Evolutionary conservation across 257 asterid genomes (phyloP).

Genomic region (Paulownia fortunei): DNA sequence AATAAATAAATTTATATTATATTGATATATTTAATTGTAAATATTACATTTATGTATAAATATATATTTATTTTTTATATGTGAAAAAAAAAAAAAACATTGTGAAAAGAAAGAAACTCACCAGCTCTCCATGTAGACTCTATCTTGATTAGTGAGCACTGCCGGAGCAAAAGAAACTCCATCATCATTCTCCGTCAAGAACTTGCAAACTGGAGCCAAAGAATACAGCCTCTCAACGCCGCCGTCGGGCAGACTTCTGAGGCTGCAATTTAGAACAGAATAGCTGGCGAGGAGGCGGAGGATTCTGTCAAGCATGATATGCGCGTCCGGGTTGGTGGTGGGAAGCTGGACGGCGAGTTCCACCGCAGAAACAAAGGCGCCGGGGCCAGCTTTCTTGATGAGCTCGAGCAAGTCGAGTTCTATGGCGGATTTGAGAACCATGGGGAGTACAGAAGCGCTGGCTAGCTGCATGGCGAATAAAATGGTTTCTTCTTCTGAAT

Average conservation of each 20-base stretch:
- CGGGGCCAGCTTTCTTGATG: constrained; percentile 37
- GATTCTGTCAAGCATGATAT: constrained; percentile 43
- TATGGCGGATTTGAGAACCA: constrained; percentile 30
- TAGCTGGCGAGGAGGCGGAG: constrained; percentile 49
- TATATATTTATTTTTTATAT: no score
- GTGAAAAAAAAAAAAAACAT: no score
- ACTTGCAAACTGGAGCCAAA: constrained; percentile 39
- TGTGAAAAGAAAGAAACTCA: constrained; percentile 27
- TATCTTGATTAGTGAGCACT: constrained; percentile 83
- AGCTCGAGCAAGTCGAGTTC: no score
- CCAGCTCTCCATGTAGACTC: constrained; percentile 93
- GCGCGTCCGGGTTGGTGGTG: constrained; percentile 34
- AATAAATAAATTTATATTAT: no score
- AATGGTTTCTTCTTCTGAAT: constrained; percentile 24
- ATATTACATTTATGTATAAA: no score
- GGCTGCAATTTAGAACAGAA: constrained; percentile 36
- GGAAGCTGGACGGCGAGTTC: constrained; percentile 46
- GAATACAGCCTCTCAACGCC: constrained; percentile 40
- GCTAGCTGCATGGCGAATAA: constrained; percentile 25
- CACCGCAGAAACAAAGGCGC: constrained; percentile 31
- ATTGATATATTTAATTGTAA: no score
- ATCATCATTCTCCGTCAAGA: constrained; percentile 55
- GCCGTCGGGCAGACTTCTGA: constrained; percentile 13
- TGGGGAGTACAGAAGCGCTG: constrained; percentile 12
- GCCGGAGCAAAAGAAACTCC: constrained; percentile 61